Evolutionary conservation across 768 basidiomycete species (phyloP).

Genomic region (Auricularia heimuer): DNA sequence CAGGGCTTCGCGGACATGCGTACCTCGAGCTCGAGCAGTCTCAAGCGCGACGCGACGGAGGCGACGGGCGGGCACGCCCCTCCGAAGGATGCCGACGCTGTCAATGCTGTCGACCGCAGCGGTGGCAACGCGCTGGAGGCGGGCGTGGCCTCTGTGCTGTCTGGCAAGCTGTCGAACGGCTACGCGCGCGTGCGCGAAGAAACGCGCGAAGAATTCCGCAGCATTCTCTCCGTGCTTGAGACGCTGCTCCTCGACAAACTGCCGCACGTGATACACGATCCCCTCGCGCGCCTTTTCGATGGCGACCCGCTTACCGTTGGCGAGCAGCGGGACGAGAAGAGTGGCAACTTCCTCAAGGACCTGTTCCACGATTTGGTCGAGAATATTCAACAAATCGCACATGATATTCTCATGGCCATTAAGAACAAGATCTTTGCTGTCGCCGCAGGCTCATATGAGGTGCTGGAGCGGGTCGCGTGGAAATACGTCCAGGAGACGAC

Average conservation of each 20-base stretch:
- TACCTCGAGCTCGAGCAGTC: background rate
- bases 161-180: background rate
- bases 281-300: background rate
- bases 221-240: background rate
- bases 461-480: conserved; percentile 1
- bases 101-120: background rate
- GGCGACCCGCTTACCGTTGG: background rate
- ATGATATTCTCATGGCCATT: conserved; percentile 1
- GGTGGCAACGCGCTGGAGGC: background rate
- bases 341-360: background rate
- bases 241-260: background rate
- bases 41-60: background rate
- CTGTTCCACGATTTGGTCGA: background rate
- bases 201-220: conserved; percentile 1
- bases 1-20: background rate
- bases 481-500: background rate
- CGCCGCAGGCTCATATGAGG: background rate
- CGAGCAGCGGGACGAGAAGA: background rate
- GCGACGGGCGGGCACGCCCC: background rate
- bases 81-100: background rate
- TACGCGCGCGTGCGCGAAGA: background rate
- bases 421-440: background rate
- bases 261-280: background rate
- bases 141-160: background rate
- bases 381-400: background rate